Evolutionary conservation across 768 basidiomycete genomes (phyloP).

Genomic region (Boletus sensibilis): DNA sequence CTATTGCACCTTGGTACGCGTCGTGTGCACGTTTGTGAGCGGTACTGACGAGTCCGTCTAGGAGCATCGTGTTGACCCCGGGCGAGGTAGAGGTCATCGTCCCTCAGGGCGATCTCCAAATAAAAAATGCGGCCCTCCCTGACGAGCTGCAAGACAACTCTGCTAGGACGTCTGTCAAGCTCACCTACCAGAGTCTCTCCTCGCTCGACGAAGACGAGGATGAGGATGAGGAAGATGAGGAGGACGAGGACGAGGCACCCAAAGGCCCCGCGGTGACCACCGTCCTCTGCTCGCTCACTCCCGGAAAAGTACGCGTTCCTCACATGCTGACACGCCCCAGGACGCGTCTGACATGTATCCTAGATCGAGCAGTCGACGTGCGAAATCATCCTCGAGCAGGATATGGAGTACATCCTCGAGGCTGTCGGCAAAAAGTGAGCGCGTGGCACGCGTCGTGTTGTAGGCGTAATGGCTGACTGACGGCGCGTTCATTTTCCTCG

Average conservation of each 20-base stretch:
- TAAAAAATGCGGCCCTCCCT: slow-evolving; percentile 82
- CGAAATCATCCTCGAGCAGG: slow-evolving; percentile 68
- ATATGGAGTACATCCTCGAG: slow-evolving; percentile 65
- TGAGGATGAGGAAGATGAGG: slow-evolving; percentile 47
- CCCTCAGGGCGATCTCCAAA: slow-evolving; percentile 65
- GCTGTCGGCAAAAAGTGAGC: slow-evolving; percentile 79
- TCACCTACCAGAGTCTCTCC: slow-evolving; percentile 49
- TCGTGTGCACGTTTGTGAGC: slow-evolving; percentile 3
- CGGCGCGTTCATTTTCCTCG: neutral
- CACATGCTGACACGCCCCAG: neutral
- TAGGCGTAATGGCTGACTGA: slow-evolving; percentile 6
- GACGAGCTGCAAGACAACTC: slow-evolving; percentile 62
- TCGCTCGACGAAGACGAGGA: slow-evolving; percentile 41
- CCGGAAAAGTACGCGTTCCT: slow-evolving; percentile 61
- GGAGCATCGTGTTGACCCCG: slow-evolving; percentile 62
- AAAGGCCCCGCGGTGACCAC: slow-evolving; percentile 46
- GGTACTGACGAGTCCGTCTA: slow-evolving; percentile 28
- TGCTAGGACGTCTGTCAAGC: slow-evolving; percentile 65
- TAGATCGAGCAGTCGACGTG: slow-evolving; percentile 77
- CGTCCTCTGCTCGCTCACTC: slow-evolving; percentile 75
- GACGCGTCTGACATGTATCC: slow-evolving; percentile 8
- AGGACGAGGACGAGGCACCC: slow-evolving; percentile 39
- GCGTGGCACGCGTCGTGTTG: neutral
- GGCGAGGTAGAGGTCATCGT: slow-evolving; percentile 56
- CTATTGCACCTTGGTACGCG: slow-evolving; percentile 67